Conservation (phyloP, 2,329 filamentous ascomycete species). For the Aspergillus fumigatiaffinis region DNA sequence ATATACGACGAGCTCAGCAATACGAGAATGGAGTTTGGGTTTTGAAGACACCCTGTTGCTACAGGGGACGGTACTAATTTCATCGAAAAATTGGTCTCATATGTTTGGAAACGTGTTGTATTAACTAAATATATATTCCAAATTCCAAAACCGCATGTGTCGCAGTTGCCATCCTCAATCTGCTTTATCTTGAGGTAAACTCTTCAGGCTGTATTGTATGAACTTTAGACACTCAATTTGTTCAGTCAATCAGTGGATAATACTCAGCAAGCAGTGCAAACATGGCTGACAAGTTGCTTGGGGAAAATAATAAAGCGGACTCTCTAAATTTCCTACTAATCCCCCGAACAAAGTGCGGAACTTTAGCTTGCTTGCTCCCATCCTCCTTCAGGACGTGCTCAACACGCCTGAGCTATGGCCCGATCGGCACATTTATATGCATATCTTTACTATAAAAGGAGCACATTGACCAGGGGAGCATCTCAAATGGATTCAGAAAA, state of each 20-base stretch:
- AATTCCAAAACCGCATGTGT: background rate
- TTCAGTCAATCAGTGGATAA: background rate
- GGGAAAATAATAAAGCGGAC: background rate
- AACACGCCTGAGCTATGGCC: background rate
- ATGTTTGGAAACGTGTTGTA: background rate
- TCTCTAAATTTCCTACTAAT: background rate
- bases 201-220: no score
- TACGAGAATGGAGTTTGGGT: background rate
- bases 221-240: background rate
- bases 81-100: background rate
- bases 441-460: background rate
- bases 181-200: no score
- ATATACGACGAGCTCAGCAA: conserved; percentile 3
- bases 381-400: background rate
- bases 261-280: background rate
- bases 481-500: background rate
- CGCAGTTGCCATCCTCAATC: no score
- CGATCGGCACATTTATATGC: background rate
- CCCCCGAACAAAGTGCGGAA: background rate
- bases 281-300: no score
- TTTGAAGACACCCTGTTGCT: conserved; percentile 5
- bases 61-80: no score
- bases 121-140: background rate
- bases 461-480: background rate
- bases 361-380: background rate